Conservation (phyloP, 768 basidiomycete species). For the Suillus plorans region DNA sequence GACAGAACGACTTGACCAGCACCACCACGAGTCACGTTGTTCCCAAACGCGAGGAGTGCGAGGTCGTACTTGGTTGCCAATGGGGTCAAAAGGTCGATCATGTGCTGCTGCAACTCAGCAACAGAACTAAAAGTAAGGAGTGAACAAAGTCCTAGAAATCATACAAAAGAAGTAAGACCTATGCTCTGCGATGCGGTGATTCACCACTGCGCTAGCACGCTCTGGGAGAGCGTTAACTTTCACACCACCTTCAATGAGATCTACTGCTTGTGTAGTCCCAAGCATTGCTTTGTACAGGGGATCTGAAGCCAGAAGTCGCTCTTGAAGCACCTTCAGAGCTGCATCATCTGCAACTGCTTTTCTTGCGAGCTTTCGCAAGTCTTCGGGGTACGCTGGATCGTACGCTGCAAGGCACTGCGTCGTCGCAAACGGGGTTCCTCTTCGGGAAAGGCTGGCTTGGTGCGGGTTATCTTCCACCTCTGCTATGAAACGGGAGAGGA, state of each 20-base stretch:
- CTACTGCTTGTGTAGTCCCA: constrained; percentile 73
- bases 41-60: constrained; percentile 57
- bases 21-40: constrained; percentile 32
- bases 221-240: constrained; percentile 80
- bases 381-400: constrained; percentile 47
- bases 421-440: constrained; percentile 7
- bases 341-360: constrained; percentile 45
- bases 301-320: constrained; percentile 19
- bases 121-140: constrained; percentile 14
- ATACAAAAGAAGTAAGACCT: constrained; percentile 38
- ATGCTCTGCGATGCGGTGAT: constrained; percentile 64
- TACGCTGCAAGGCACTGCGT: constrained; percentile 66
- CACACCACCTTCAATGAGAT: constrained; percentile 61
- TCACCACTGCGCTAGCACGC: constrained; percentile 59
- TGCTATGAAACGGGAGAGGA: constrained; percentile 64
- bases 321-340: constrained; percentile 49
- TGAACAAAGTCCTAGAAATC: background rate
- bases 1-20: constrained; percentile 49
- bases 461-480: constrained; percentile 65
- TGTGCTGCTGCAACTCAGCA: constrained; percentile 18
- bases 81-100: constrained; percentile 30
- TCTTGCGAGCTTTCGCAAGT: constrained; percentile 46
- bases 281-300: constrained; percentile 43
- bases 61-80: constrained; percentile 56
- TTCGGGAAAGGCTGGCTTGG: constrained; percentile 42